Base-by-base conservation (phyloP, 2,329 filamentous ascomycete genomes). In the Ascochyta viciae-villosae region DNA sequence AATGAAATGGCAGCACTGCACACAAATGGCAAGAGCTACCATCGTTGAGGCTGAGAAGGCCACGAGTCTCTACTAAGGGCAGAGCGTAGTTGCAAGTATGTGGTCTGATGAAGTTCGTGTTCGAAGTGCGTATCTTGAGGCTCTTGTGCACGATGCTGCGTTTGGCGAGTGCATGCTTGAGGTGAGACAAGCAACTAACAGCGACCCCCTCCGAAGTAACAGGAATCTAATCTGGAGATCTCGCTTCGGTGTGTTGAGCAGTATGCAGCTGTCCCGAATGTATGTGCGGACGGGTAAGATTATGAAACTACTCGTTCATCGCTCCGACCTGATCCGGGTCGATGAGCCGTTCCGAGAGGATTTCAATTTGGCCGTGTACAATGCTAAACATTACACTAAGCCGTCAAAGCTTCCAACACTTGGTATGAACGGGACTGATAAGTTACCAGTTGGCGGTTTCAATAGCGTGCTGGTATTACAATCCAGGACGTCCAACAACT, bases 11-110 rank as follows among this genome's bases (percentile, higher is more conserved):
- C 15, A 49, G 23, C 51, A 41, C 26, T 37, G 40, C 54, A 57
- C 50, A 38, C 41, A 57, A 52, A 48, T 60, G 44, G 60, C 43
- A 35, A 46, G 23, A 26, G 47, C 42, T 47, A 55, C 40, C 41
- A 46, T 49, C 45, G 41, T 61, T 57, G 47, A 54, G 50, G 35
- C 41, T 44, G 42, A 40, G 29, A 35, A 44, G 33, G 34, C 48
- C 33, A 40, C 47, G 54, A 52, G 29, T 16, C 31, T 29, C n/a
- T 31, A 51, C 60, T 23, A 39, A 49, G 41, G 58, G 63, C 10
- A 62, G 62, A 50, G 63, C 54, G 51, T 43, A 43, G 62, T 71
- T 62, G 60, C 66, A 51, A 61, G 22, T 40, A 31, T 49, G 62
- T 63, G 45, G 42, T 54, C 24, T 53, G 43, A 48, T 47, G 13